Conservation (phyloP, 1,139 yeast genomes). For the Geotrichum carabidarum region DNA sequence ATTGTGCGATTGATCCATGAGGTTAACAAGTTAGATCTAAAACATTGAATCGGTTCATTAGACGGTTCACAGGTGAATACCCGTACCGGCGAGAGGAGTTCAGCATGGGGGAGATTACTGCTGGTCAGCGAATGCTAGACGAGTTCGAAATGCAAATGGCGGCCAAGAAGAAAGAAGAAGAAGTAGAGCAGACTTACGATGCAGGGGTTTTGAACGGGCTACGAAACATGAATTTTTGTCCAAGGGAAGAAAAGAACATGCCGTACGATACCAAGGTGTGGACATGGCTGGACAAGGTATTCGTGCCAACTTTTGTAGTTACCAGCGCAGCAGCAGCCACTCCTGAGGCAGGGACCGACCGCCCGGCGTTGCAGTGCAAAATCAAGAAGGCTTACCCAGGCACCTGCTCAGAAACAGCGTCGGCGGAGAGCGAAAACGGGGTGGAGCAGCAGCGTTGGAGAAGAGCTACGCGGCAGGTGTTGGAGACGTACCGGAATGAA, state of each 20-base stretch:
- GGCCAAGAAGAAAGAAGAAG: not conserved
- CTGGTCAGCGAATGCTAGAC: not conserved
- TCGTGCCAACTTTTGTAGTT: not conserved
- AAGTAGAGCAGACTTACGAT: not conserved
- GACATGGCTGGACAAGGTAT: constrained; percentile 23
- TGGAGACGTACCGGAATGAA: constrained; percentile 25
- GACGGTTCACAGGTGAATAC: constrained; percentile 1
- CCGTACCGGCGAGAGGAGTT: not conserved
- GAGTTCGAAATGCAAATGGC: not conserved
- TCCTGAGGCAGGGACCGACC: not conserved
- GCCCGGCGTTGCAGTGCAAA: constrained; percentile 13
- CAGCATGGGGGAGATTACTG: not conserved
- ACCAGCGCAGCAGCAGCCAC: not conserved
- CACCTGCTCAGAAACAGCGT: constrained; percentile 18
- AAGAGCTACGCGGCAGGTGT: constrained; percentile 18
- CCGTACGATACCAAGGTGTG: constrained; percentile 24
- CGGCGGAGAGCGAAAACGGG: constrained; percentile 16
- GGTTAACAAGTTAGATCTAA: not conserved
- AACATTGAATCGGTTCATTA: not conserved
- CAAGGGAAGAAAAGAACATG: constrained; percentile 27
- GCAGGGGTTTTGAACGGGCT: not conserved
- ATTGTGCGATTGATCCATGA: not conserved
- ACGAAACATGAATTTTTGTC: constrained; percentile 18
- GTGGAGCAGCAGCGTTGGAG: constrained; percentile 23
- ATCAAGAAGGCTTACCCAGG: constrained; percentile 18